Evolutionary conservation across 352 stramenopile species (phyloP).

Genomic region (Phytophthora pseudosyringae): DNA sequence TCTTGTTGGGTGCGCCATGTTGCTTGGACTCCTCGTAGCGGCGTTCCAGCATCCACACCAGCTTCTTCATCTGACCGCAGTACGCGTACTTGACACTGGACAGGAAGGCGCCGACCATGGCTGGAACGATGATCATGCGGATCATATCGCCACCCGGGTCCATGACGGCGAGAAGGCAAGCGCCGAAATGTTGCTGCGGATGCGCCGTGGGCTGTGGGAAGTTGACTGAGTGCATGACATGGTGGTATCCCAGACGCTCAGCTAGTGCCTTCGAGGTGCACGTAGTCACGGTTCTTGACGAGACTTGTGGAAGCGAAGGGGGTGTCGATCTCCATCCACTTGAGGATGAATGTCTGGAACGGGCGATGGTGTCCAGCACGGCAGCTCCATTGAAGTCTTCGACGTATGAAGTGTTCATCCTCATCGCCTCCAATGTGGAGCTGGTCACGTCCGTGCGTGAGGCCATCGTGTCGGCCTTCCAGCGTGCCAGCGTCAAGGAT

Average conservation of each 20-base stretch:
- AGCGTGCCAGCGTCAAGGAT: not conserved
- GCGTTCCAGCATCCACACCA: slow-evolving; percentile 13
- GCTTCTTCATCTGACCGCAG: slow-evolving; percentile 11
- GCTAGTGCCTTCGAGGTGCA: slow-evolving; percentile 16
- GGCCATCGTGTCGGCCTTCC: slow-evolving; percentile 8
- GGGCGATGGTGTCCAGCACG: slow-evolving; percentile 9
- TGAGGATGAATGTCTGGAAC: not conserved
- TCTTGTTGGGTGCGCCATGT: slow-evolving; percentile 12
- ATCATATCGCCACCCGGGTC: slow-evolving; percentile 16
- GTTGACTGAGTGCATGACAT: slow-evolving; percentile 11
- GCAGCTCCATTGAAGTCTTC: slow-evolving; percentile 15
- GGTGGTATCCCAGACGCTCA: slow-evolving; percentile 12
- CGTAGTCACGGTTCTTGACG: slow-evolving; percentile 21
- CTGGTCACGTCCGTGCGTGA: slow-evolving; percentile 13
- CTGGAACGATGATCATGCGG: slow-evolving; percentile 14
- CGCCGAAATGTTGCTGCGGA: slow-evolving; percentile 20
- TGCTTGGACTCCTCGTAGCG: slow-evolving; percentile 18
- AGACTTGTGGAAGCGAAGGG: slow-evolving; percentile 12
- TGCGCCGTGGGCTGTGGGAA: slow-evolving; percentile 13
- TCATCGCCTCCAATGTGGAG: not conserved
- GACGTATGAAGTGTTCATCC: slow-evolving; percentile 11
- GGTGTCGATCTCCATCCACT: slow-evolving; percentile 10
- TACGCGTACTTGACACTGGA: slow-evolving; percentile 15
- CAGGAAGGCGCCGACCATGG: slow-evolving; percentile 16
- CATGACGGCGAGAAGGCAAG: slow-evolving; percentile 13